phyloP scores from a whole-genome alignment of 257 asterid species.

The Dorcoceras hygrometricum region DNA sequence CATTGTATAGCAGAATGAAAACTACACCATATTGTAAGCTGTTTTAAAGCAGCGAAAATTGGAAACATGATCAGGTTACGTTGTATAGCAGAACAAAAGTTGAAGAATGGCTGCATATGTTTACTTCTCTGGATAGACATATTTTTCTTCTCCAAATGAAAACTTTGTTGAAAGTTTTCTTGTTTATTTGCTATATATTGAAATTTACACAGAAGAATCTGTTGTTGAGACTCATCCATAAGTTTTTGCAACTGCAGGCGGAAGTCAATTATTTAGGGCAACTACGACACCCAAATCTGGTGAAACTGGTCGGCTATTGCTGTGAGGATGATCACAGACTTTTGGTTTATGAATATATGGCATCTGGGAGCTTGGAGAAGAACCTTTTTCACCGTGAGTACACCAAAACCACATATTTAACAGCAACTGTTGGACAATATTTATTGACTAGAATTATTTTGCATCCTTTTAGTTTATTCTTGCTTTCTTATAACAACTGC shows the following conservation, averaged over 20 bases:
- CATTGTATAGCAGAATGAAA: neutral
- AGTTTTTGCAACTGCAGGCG: constrained; percentile 53
- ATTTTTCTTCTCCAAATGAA: neutral
- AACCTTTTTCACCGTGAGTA: constrained; percentile 79
- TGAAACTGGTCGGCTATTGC: constrained; percentile 87
- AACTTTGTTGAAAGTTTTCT: neutral
- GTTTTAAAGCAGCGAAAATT: neutral
- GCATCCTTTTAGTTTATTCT: constrained; percentile 8
- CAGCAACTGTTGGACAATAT: neutral
- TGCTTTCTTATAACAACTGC: constrained; percentile 7
- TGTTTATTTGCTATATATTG: neutral
- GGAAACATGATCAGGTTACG: neutral
- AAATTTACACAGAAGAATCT: constrained; percentile 6
- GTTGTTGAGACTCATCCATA: constrained; percentile 23
- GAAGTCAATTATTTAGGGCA: constrained; percentile 93
- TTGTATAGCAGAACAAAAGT: neutral
- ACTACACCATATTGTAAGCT: neutral
- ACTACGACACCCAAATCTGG: constrained; percentile 76
- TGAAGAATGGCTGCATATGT: constrained; percentile 13
- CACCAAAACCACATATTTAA: constrained; percentile 8
- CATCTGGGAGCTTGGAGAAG: constrained; percentile 88
- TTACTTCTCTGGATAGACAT: neutral
- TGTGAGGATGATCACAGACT: constrained; percentile 85
- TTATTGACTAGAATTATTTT: neutral
- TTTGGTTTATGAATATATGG: constrained; percentile 93